These are phyloP conservation scores for Aegle marmelos DNA, from an alignment of 345 rosid species.

Conservation along the genomic window DNA sequence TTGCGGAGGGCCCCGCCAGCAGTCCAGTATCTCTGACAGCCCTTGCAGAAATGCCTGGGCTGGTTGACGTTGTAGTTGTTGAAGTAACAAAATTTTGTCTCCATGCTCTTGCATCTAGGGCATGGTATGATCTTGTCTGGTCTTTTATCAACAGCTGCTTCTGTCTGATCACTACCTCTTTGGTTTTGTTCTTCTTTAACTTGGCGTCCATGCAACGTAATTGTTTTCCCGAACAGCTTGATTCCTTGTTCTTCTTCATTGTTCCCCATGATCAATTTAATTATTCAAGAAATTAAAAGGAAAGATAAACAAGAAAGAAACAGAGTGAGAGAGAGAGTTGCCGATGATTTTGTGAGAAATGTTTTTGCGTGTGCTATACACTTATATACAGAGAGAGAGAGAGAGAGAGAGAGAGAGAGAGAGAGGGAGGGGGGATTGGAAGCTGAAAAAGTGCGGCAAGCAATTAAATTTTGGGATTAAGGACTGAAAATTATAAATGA, in stretches of 20 bases:
- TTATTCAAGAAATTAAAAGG: too few relatives aligned
- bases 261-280: slow-evolving; percentile 40
- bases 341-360: neutral
- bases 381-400: too few relatives aligned
- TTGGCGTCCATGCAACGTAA: slow-evolving; percentile 51
- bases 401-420: too few relatives aligned
- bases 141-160: slow-evolving; percentile 39
- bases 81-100: slow-evolving; percentile 96
- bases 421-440: neutral
- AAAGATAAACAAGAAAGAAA: slow-evolving; percentile 10
- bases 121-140: slow-evolving; percentile 90
- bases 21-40: slow-evolving; percentile 98
- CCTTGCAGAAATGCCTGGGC: slow-evolving; percentile 96
- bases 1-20: slow-evolving; percentile 95
- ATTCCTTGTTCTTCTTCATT: slow-evolving; percentile 51
- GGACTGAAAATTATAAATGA: neutral
- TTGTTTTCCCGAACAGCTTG: slow-evolving; percentile 81
- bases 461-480: neutral
- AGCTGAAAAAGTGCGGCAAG: neutral
- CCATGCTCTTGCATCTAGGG: slow-evolving; percentile 95
- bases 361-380: neutral
- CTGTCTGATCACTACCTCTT: neutral
- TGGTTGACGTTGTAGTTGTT: slow-evolving; percentile 97
- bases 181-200: slow-evolving; percentile 36
- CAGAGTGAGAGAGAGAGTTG: slow-evolving; percentile 13